Evolutionary conservation across 176 grass and related monocot genomes (phyloP).

Genomic region (Oryza rufipogon): DNA sequence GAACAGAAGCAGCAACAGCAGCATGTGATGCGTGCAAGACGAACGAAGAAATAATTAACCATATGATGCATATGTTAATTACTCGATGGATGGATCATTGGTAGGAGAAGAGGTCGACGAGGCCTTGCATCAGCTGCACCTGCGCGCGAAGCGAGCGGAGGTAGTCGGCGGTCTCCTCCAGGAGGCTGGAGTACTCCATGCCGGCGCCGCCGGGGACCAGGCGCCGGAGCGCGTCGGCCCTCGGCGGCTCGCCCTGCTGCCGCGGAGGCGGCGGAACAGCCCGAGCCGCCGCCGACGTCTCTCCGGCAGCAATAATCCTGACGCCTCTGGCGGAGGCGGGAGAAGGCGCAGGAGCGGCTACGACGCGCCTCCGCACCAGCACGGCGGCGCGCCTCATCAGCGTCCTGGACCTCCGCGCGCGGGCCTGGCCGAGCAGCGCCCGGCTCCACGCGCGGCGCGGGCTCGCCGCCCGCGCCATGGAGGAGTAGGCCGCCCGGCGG

Average conservation of each 20-base stretch:
- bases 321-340: not conserved
- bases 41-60: slow-evolving; percentile 45
- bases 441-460: slow-evolving; percentile 59
- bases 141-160: slow-evolving; percentile 65
- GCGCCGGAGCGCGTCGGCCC: slow-evolving; percentile 60
- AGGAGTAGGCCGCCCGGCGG: slow-evolving; percentile 69
- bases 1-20: not conserved
- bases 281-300: not conserved
- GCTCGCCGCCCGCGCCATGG: slow-evolving; percentile 61
- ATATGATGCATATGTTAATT: slow-evolving; percentile 40
- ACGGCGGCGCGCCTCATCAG: slow-evolving; percentile 30
- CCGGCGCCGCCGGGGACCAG: slow-evolving; percentile 68
- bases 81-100: slow-evolving; percentile 43
- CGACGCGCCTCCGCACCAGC: slow-evolving; percentile 39
- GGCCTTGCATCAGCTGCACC: slow-evolving; percentile 86
- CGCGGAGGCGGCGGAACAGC: not conserved
- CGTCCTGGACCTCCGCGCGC: slow-evolving; percentile 26
- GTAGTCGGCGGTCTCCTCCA: slow-evolving; percentile 93
- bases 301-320: not conserved
- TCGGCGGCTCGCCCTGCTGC: slow-evolving; percentile 48
- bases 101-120: slow-evolving; percentile 69
- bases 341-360: not conserved
- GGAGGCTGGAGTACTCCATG: slow-evolving; percentile 82
- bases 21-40: slow-evolving; percentile 40
- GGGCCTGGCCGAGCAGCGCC: slow-evolving; percentile 55